Base-by-base conservation (phyloP, 192 early-diverging fungal genomes). In the Mycoemilia scoparia region DNA sequence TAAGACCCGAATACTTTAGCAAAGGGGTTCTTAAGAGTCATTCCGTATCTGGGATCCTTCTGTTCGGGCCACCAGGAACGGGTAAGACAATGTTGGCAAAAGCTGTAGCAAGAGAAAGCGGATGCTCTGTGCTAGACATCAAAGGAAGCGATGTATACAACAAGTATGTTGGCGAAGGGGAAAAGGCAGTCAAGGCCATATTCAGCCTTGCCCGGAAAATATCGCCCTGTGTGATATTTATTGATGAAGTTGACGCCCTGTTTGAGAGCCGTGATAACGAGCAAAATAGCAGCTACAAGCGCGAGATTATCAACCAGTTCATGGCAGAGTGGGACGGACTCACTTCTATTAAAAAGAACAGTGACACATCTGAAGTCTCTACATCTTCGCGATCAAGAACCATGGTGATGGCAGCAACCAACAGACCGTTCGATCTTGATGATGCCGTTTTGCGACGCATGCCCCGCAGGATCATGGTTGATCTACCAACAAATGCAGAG, bases 281-380 rank as follows among this genome's bases (percentile, higher is more conserved):
- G 13, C 53, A 63, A 27, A 24, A 53, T 2, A 73, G 66, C 36
- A 62, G 71, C 20, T 73, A 57, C 54, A 76, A 75, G 28, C 73
- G 73, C 30, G 82, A 88, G 49, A 76, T 80, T 2, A 64, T 91
- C 47, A 91, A 90, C 35, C 84, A 96, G 57, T 89, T 97, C 39
- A 95, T 95, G 88, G 70, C 76, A 10, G 90, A 97, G 51, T 97
- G 92, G 87, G 89, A 93, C 43, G 89, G 89, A 3, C 51, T 86
- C 23, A 66, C 55, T 19, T 65, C 73, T 6, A 66, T 67, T 2
- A 52, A 71, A 22, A 87, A 87, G 45, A 49, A 70, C 22, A 78
- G 32, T 14, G 32, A 30, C 27, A 11, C 24, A 7, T 11, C 35
- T 3, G 14, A 25, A 3, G 16, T 7, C 11, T 13, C 12, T n/a